These are phyloP conservation scores for Brassica hybrid DNA, from an alignment of 441 rosid species.

Conservation along the genomic window DNA sequence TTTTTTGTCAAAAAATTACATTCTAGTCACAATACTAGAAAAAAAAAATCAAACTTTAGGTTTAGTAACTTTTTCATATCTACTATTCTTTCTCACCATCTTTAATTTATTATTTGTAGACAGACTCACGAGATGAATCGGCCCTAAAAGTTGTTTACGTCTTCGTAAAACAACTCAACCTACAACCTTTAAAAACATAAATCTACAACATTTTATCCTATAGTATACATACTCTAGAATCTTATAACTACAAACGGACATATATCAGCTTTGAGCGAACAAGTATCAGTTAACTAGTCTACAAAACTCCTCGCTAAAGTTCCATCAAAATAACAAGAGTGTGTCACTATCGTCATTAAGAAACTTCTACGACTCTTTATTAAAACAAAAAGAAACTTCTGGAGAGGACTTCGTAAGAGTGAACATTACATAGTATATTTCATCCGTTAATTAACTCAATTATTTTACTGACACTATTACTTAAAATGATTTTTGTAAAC, in stretches of 20 bases:
- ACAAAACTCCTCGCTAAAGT: background rate
- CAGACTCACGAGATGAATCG: background rate
- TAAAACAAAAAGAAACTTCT: too few species aligned
- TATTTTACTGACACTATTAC: constrained; percentile 8
- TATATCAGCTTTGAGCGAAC: constrained; percentile 16
- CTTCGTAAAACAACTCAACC: background rate
- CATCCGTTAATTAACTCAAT: background rate
- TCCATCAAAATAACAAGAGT: background rate
- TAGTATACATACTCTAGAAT: constrained; percentile 9
- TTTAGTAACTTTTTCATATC: background rate
- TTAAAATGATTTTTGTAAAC: background rate
- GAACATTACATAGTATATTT: constrained; percentile 28
- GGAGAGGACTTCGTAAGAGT: background rate
- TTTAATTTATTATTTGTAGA: background rate
- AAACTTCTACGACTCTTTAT: constrained; percentile 10
- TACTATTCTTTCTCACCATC: background rate
- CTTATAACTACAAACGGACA: constrained; percentile 1
- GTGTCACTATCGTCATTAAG: constrained; percentile 16
- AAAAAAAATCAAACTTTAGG: background rate
- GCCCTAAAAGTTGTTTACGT: background rate
- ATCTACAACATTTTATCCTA: background rate
- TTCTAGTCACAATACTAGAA: background rate
- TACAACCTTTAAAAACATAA: background rate
- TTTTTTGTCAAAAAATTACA: background rate
- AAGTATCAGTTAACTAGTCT: constrained; percentile 10